These are phyloP conservation scores for Perkinsus chesapeaki DNA, from an alignment of 169 alveolate genomes.

Conservation along the genomic window DNA sequence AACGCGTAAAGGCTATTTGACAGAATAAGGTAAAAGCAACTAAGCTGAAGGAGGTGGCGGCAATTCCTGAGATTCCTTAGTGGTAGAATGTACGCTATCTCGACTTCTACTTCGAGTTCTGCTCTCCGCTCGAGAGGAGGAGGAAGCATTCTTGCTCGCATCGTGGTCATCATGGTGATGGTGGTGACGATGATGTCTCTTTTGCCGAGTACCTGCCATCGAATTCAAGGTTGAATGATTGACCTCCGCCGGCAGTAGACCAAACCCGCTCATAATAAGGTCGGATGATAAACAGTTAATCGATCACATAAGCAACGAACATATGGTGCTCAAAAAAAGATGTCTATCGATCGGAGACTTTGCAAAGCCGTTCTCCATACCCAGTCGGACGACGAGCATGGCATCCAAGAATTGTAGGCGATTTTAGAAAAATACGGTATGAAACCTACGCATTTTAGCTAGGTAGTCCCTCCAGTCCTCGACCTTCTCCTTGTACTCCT, in stretches of 20 bases:
- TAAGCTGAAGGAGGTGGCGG: background rate
- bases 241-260: too few species aligned
- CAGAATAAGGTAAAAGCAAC: background rate
- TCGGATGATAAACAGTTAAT: too few species aligned
- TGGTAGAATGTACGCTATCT: background rate
- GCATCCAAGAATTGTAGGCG: background rate
- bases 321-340: too few species aligned
- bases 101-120: background rate
- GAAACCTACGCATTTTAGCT: background rate
- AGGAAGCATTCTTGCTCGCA: background rate
- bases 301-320: too few species aligned
- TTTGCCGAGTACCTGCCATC: background rate
- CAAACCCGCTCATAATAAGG: too few species aligned
- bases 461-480: slow-evolving; percentile 1
- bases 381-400: too few species aligned
- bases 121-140: background rate
- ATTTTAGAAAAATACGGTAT: background rate
- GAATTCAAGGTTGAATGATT: too few species aligned
- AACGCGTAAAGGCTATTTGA: background rate
- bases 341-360: too few species aligned
- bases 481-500: background rate
- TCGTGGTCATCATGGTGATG: background rate
- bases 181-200: background rate
- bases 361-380: too few species aligned
- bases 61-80: background rate